phyloP scores from a whole-genome alignment of 2,329 filamentous ascomycete genomes.

The Simplicillium aogashimaense region DNA sequence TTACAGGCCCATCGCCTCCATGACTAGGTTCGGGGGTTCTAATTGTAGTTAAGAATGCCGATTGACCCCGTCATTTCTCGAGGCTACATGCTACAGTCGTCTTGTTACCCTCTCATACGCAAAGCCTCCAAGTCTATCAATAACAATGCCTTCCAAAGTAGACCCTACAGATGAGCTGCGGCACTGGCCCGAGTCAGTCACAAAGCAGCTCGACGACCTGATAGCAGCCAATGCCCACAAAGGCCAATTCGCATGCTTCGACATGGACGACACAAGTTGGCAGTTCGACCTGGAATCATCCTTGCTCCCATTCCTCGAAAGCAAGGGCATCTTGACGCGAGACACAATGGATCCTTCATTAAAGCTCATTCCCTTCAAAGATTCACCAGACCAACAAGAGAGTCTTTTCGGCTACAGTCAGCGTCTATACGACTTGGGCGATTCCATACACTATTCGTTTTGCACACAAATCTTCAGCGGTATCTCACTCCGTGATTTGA shows the following conservation, averaged over 20 bases:
- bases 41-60: too few relatives aligned
- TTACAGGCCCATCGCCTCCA: too few relatives aligned
- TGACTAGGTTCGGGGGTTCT: too few relatives aligned
- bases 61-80: too few relatives aligned
- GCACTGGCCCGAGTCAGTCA: slow-evolving; percentile 26
- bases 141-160: too few relatives aligned
- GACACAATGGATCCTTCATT: slow-evolving; percentile 28
- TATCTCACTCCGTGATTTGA: slow-evolving; percentile 31
- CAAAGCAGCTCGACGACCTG: slow-evolving; percentile 23
- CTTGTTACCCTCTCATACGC: too few relatives aligned
- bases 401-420: slow-evolving; percentile 34
- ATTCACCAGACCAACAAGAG: slow-evolving; percentile 25
- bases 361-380: slow-evolving; percentile 30
- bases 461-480: slow-evolving; percentile 30
- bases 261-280: slow-evolving; percentile 36
- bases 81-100: too few relatives aligned
- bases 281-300: slow-evolving; percentile 32
- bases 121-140: too few relatives aligned
- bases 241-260: slow-evolving; percentile 27
- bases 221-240: slow-evolving; percentile 25
- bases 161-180: slow-evolving; percentile 6
- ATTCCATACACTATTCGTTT: slow-evolving; percentile 31
- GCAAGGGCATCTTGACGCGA: slow-evolving; percentile 27
- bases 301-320: slow-evolving; percentile 31
- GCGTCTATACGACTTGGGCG: slow-evolving; percentile 30